A percentile compares a stretch with the other conserved stretches of the same genome.
These are phyloP conservation scores for Cyclostephanos tholiformis DNA, from an alignment of 108 stramenopile genomes.

Conservation along the genomic window DNA sequence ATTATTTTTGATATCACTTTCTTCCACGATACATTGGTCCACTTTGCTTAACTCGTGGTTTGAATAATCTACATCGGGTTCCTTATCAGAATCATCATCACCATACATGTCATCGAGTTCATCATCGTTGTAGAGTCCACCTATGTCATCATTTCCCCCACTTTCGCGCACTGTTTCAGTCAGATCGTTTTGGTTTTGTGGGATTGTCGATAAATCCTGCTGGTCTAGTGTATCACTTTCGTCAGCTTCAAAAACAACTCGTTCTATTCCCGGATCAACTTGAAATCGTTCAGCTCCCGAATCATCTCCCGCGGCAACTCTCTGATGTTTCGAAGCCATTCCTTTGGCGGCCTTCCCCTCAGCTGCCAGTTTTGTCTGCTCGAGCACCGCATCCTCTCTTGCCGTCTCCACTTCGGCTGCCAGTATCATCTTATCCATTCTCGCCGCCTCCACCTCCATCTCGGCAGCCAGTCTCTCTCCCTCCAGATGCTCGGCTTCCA, in stretches of 20 bases:
- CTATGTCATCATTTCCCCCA: constrained; percentile 16
- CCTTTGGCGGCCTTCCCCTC: neutral
- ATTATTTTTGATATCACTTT: constrained; percentile 2
- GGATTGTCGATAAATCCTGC: neutral
- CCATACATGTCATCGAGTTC: constrained; percentile 51
- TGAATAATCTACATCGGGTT: constrained; percentile 16
- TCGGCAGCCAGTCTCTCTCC: constrained; percentile 5
- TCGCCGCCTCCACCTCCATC: neutral
- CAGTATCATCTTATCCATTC: neutral
- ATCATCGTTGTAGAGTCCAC: constrained; percentile 36
- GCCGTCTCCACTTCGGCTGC: neutral
- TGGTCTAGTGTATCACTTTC: constrained; percentile 1
- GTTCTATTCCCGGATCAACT: neutral
- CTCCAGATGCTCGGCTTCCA: constrained; percentile 15
- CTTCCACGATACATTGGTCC: neutral
- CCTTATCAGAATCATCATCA: constrained; percentile 42
- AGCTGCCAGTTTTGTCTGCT: constrained; percentile 15
- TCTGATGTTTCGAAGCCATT: constrained; percentile 3
- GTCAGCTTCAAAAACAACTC: constrained; percentile 9
- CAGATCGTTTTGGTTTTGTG: neutral
- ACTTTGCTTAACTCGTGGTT: constrained; percentile 6
- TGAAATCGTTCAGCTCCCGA: constrained; percentile 1
- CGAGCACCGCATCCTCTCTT: constrained; percentile 13
- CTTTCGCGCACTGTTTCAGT: neutral
- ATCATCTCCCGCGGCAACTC: constrained; percentile 10